Evolutionary conservation across 179 eudicot genomes (phyloP).

Genomic region (Sideroxylon spinosum): DNA sequence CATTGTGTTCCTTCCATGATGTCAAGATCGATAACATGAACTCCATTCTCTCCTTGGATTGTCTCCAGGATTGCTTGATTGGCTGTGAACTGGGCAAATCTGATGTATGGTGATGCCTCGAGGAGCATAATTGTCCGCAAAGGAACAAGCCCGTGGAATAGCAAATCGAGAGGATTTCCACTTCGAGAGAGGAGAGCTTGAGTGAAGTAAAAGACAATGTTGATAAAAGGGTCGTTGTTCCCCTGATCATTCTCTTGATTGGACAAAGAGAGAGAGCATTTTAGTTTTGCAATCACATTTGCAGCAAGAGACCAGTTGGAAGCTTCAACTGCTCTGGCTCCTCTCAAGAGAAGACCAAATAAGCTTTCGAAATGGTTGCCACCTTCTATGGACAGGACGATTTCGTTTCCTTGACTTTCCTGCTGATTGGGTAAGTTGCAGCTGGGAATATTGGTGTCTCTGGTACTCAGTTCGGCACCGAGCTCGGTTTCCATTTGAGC

Average conservation of each 20-base stretch:
- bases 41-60: background rate
- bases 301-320: slow-evolving; percentile 1
- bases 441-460: background rate
- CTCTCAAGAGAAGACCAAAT: background rate
- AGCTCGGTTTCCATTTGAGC: background rate
- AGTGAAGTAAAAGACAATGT: slow-evolving; percentile 1
- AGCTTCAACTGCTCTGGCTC: background rate
- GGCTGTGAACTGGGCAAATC: background rate
- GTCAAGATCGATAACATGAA: slow-evolving; percentile 3
- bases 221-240: background rate
- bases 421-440: background rate
- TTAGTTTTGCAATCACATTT: background rate
- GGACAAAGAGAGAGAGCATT: background rate
- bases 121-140: background rate
- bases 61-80: slow-evolving; percentile 8
- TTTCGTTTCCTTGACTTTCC: background rate
- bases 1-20: slow-evolving; percentile 4
- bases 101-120: background rate
- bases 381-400: background rate
- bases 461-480: background rate
- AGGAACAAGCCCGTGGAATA: background rate
- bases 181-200: background rate
- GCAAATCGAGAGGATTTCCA: background rate
- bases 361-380: background rate
- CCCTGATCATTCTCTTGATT: background rate